Evolutionary conservation across 1,284 basidiomycete genomes (phyloP), one percentile per base, ranked within the genome.

Genomic region (Apiotrichum porosum): DNA sequence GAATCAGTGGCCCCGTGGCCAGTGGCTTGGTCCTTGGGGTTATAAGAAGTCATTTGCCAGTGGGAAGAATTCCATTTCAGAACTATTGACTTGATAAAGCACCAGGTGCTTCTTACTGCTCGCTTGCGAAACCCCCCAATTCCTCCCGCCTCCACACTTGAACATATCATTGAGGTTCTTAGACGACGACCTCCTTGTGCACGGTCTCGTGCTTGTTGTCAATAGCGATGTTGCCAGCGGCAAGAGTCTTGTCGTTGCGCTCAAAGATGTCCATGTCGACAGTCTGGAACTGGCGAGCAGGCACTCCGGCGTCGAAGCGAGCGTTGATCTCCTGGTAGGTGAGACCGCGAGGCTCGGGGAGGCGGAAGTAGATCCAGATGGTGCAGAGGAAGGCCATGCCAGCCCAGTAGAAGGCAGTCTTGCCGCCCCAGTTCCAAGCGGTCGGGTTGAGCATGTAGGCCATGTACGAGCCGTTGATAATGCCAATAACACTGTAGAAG

Each of bases 271-370:
- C n/a, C n/a, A n/a, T n/a, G n/a, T n/a, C n/a, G n/a, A n/a, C n/a
- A n/a, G n/a, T n/a, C n/a, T n/a, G n/a, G n/a, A n/a, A n/a, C 44
- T 34, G 13, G 28, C 23, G 37, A 6, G 36, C 36, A 13, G 36
- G 36, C 9, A 37, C 19, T 21, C 22, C 22, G 36, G 36, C 36
- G 10, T 37, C 36, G 36, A 37, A 37, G n/a, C 36, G 36, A 6
- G 36, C 36, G 36, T 37, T 39, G 24, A 39, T 14, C 37, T 39
- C 37, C 23, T 24, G 15, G 24, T 61, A 57, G n/a, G 56, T 53
- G 15, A 51, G 53, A 33, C 61, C 69, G 44, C 60, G 65, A 18
- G 74, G 57, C 49, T 77, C 75, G 33, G 75, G 75, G 1, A 72
- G 44, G 34, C 66, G 52, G 56, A 68, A 68, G 44, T 31, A 65